phyloP scores from a whole-genome alignment of 2,329 filamentous ascomycete genomes.

The Hortaea werneckii region DNA sequence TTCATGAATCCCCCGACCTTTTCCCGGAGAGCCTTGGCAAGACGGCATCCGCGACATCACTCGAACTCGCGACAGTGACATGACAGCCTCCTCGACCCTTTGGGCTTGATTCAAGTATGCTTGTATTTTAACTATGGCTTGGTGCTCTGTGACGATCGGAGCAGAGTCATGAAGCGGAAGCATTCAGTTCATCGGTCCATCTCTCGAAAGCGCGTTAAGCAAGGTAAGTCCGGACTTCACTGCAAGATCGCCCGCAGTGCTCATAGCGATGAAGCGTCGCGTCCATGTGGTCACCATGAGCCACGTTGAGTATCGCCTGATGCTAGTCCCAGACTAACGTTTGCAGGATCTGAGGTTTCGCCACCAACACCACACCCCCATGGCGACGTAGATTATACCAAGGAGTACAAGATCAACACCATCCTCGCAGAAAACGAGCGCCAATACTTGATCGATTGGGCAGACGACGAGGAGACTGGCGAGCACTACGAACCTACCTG shows the following conservation, averaged over 20 bases:
- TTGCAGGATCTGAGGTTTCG: neutral
- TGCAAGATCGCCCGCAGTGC: too few relatives aligned
- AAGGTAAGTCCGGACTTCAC: neutral
- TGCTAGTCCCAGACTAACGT: neutral
- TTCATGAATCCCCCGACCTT: too few relatives aligned
- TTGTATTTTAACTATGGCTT: neutral
- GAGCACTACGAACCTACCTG: slow-evolving; percentile 41
- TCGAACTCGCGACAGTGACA: too few relatives aligned
- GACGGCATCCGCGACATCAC: too few relatives aligned
- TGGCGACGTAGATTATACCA: slow-evolving; percentile 14
- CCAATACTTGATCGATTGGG: slow-evolving; percentile 50
- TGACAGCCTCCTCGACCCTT: too few relatives aligned
- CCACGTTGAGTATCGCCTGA: slow-evolving; percentile 16
- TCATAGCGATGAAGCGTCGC: too few relatives aligned
- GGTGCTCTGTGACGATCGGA: neutral
- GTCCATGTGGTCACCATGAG: too few relatives aligned
- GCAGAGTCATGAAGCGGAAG: slow-evolving; percentile 11
- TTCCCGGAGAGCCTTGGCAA: too few relatives aligned
- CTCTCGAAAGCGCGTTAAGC: slow-evolving; percentile 4
- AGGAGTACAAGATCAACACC: slow-evolving; percentile 16
- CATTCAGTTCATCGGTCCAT: slow-evolving; percentile 2
- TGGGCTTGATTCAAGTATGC: too few relatives aligned
- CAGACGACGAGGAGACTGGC: slow-evolving; percentile 41
- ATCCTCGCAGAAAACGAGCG: slow-evolving; percentile 26
- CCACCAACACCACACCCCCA: slow-evolving; percentile 13